These are phyloP conservation scores for Fusarium oxysporum DNA, from an alignment of 2,329 filamentous ascomycete genomes.

Conservation along the genomic window DNA sequence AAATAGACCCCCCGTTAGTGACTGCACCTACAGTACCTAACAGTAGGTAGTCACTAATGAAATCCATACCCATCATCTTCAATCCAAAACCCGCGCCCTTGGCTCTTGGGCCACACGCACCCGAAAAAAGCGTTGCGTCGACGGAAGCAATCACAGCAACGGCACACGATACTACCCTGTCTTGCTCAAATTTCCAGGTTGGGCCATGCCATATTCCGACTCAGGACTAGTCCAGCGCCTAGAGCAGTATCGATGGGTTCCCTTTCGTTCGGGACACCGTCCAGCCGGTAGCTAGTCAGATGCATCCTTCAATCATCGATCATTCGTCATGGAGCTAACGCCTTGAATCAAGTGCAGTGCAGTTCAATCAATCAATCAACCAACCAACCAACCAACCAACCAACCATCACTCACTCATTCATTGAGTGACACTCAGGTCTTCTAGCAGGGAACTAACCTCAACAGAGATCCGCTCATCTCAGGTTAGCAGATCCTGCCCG, in stretches of 20 bases:
- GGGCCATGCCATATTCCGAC: constrained; percentile 28
- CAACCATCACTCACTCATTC: not conserved
- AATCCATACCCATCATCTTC: constrained; percentile 9
- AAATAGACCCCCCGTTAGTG: not conserved
- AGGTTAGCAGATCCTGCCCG: not conserved
- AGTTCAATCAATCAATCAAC: not conserved
- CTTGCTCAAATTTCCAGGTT: constrained; percentile 29
- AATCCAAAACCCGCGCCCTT: constrained; percentile 14
- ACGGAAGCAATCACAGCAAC: constrained; percentile 29
- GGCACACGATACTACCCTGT: constrained; percentile 29
- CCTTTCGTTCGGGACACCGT: constrained; percentile 31
- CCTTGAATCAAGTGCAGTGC: constrained; percentile 12
- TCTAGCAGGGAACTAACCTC: not conserved
- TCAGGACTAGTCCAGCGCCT: constrained; percentile 25
- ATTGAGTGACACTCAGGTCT: not conserved
- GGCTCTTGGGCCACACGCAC: constrained; percentile 12
- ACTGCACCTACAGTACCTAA: not conserved
- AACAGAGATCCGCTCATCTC: not conserved
- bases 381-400: too few species aligned
- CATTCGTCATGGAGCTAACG: constrained; percentile 15
- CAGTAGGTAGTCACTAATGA: not conserved
- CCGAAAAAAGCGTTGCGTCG: constrained; percentile 27
- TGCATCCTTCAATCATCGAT: constrained; percentile 35
- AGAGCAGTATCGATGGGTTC: constrained; percentile 5
- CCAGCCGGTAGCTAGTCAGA: constrained; percentile 24